Conservation (phyloP, 2,329 filamentous ascomycete genomes). For the Fusarium robinianum region DNA sequence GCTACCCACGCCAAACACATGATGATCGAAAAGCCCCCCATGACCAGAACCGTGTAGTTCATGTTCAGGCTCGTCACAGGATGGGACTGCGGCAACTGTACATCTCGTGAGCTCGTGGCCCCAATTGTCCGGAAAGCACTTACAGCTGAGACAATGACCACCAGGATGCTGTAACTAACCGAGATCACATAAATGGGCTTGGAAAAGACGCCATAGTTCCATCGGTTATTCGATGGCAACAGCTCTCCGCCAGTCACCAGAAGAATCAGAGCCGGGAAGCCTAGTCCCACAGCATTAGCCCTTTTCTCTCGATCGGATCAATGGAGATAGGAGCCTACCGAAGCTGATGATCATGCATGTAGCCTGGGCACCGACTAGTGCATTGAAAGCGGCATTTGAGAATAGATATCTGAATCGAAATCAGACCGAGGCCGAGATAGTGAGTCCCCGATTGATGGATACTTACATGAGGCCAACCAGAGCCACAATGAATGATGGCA, state of each 20-base stretch:
- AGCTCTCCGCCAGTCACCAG: background rate
- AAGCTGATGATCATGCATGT: conserved; percentile 6
- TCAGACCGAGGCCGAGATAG: background rate
- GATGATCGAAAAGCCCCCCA: too few relatives aligned
- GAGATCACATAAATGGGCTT: background rate
- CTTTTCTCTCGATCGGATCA: background rate
- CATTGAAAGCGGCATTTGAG: conserved; percentile 5
- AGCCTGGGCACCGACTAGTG: conserved; percentile 2
- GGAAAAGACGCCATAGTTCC: background rate
- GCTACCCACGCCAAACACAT: too few relatives aligned
- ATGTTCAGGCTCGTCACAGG: background rate
- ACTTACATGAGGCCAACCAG: conserved; percentile 7
- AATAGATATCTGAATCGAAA: conserved; percentile 1
- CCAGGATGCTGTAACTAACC: background rate
- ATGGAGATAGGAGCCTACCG: too few relatives aligned
- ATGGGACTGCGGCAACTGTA: background rate
- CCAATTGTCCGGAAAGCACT: too few relatives aligned
- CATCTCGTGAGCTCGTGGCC: too few relatives aligned
- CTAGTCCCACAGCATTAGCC: background rate
- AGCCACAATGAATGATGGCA: conserved; percentile 1
- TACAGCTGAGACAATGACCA: background rate
- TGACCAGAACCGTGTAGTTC: too few relatives aligned
- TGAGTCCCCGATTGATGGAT: background rate
- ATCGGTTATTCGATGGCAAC: background rate
- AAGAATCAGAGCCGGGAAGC: background rate